Percentiles rank a stretch among this genome's conserved stretches.
Evolutionary conservation across 2,329 filamentous ascomycete genomes (phyloP).

Genomic region (Neocucurbitaria cava): DNA sequence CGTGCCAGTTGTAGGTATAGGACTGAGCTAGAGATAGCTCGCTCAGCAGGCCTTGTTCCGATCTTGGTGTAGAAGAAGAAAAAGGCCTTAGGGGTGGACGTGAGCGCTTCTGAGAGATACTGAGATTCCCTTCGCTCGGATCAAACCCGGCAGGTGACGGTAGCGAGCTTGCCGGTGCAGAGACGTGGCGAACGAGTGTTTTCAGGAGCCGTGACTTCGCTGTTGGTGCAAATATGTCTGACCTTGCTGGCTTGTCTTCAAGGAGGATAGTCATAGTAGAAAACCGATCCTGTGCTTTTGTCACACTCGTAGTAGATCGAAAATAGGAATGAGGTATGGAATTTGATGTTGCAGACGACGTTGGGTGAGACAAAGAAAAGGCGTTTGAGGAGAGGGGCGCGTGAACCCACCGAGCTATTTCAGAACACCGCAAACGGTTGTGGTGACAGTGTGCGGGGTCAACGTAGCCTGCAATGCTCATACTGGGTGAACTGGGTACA

Average conservation of each 20-base stretch:
- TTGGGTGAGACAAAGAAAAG: constrained; percentile 1
- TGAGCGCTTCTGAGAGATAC: not conserved
- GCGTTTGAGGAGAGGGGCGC: not conserved
- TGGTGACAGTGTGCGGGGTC: constrained; percentile 1
- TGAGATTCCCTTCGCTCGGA: not conserved
- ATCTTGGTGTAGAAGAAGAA: not conserved
- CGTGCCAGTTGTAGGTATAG: constrained; percentile 8
- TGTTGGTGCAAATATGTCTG: not conserved
- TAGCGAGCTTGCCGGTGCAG: constrained; percentile 5
- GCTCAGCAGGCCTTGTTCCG: not conserved
- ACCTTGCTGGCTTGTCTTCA: not conserved
- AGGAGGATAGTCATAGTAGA: not conserved
- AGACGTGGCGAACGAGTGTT: constrained; percentile 10
- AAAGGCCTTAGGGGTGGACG: not conserved
- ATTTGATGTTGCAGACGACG: constrained; percentile 1
- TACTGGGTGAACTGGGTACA: not conserved
- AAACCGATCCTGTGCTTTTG: not conserved
- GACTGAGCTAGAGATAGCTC: constrained; percentile 7
- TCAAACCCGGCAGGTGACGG: not conserved
- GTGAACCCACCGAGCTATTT: not conserved
- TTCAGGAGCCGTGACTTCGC: constrained; percentile 1
- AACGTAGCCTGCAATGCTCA: not conserved
- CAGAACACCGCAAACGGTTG: not conserved
- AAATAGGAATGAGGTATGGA: not conserved
- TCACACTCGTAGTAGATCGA: not conserved